Percentiles rank a stretch among this genome's conserved stretches.
Conservation (phyloP, 1,284 basidiomycete genomes). For the Melampsora americana region DNA sequence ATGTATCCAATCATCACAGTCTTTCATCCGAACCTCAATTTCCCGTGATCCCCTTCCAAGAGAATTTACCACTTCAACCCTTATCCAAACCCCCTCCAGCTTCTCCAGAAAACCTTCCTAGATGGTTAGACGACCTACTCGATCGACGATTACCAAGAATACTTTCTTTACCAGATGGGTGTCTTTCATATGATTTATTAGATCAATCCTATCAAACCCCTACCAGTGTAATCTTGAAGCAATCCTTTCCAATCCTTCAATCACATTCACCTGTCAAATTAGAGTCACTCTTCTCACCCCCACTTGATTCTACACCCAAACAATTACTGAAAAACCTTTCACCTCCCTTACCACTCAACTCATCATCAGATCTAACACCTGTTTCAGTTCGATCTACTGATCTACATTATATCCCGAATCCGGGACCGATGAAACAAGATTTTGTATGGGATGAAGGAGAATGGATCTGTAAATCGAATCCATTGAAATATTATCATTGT, state of each 20-base stretch:
- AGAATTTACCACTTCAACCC: background rate
- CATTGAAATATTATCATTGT: constrained; percentile 36
- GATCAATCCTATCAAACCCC: background rate
- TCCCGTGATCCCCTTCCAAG: background rate
- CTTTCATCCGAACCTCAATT: background rate
- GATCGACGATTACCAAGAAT: constrained; percentile 25
- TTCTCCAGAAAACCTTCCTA: constrained; percentile 19
- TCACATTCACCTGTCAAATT: background rate
- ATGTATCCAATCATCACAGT: background rate
- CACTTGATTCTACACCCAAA: background rate
- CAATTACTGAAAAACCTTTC: background rate
- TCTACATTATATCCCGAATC: constrained; percentile 30
- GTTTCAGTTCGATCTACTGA: constrained; percentile 31
- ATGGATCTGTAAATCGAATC: constrained; percentile 5
- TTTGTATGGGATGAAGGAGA: background rate
- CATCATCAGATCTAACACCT: background rate
- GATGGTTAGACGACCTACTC: constrained; percentile 40
- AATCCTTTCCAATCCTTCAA: background rate
- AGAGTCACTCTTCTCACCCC: background rate
- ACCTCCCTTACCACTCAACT: background rate
- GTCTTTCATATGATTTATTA: constrained; percentile 38
- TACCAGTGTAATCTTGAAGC: background rate
- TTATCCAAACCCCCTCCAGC: background rate
- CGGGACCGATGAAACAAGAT: background rate
- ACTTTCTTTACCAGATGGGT: constrained; percentile 30